phyloP scores from a whole-genome alignment of 2,329 filamentous ascomycete genomes.

The Clonostachys solani region DNA sequence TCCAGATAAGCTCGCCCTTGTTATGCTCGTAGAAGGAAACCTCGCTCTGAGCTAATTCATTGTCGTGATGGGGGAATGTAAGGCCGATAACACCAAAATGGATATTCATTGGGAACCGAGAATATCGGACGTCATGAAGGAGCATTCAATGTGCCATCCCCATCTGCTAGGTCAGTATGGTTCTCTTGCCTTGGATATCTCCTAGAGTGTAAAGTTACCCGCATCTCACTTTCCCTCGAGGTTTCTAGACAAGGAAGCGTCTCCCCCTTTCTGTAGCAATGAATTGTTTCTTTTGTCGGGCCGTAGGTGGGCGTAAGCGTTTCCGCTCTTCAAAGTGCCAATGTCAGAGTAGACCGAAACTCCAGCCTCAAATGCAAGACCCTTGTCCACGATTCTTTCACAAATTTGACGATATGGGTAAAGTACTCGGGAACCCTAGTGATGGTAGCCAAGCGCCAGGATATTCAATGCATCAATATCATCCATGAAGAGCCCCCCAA shows the following conservation, averaged over 20 bases:
- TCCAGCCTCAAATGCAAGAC: slow-evolving; percentile 77
- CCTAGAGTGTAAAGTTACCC: slow-evolving; percentile 92
- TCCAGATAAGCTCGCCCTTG: slow-evolving; percentile 67
- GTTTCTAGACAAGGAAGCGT: slow-evolving; percentile 70
- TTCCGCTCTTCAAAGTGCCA: slow-evolving; percentile 77
- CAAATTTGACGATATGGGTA: slow-evolving; percentile 79
- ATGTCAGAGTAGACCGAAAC: slow-evolving; percentile 97
- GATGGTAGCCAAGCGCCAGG: slow-evolving; percentile 73
- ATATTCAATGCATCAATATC: slow-evolving; percentile 89
- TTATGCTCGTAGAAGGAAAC: slow-evolving; percentile 65
- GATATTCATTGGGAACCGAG: slow-evolving; percentile 82
- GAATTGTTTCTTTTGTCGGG: slow-evolving; percentile 84
- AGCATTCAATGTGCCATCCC: slow-evolving; percentile 99
- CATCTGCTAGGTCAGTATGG: slow-evolving; percentile 86
- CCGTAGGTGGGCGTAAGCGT: slow-evolving; percentile 79
- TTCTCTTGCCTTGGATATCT: slow-evolving; percentile 86
- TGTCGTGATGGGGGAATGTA: slow-evolving; percentile 88
- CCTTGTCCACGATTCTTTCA: slow-evolving; percentile 75
- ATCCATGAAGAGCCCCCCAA: slow-evolving; percentile 81
- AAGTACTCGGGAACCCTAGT: slow-evolving; percentile 93
- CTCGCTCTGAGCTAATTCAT: slow-evolving; percentile 86
- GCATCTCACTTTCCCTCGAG: slow-evolving; percentile 65
- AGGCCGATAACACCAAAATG: slow-evolving; percentile 92
- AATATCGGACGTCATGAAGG: slow-evolving; percentile 89
- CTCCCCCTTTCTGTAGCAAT: slow-evolving; percentile 80